These are phyloP conservation scores for Aureoboletus auriporus DNA, from an alignment of 768 basidiomycete genomes.

Conservation along the genomic window DNA sequence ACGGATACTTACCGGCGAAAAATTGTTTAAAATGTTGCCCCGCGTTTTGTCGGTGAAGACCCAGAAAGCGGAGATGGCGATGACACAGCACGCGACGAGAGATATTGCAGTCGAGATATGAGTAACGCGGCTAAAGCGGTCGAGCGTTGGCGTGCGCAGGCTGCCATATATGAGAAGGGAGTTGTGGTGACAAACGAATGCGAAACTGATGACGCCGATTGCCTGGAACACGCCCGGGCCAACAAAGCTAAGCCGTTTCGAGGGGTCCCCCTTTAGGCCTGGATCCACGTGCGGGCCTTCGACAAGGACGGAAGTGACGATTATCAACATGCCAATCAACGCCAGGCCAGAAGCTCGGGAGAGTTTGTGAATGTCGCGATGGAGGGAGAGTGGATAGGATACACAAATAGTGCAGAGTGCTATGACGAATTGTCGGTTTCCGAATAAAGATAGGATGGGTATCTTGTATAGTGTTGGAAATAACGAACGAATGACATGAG, in stretches of 20 bases:
- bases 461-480: slow-evolving; percentile 67
- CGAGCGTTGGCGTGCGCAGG: slow-evolving; percentile 87
- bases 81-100: slow-evolving; percentile 75
- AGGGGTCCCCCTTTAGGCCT: slow-evolving; percentile 73
- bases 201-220: slow-evolving; percentile 95
- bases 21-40: slow-evolving; percentile 98
- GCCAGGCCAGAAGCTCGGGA: slow-evolving; percentile 90
- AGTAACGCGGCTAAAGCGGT: slow-evolving; percentile 89
- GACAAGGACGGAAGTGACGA: slow-evolving; percentile 80
- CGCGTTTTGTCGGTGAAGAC: slow-evolving; percentile 89
- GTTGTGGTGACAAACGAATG: slow-evolving; percentile 98
- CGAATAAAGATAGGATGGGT: slow-evolving; percentile 72
- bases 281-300: slow-evolving; percentile 74
- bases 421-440: slow-evolving; percentile 88
- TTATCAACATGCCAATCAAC: slow-evolving; percentile 89
- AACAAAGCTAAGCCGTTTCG: slow-evolving; percentile 69
- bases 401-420: slow-evolving; percentile 80
- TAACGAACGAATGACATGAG: slow-evolving; percentile 84
- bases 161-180: slow-evolving; percentile 95
- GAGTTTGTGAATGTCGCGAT: slow-evolving; percentile 97
- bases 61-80: slow-evolving; percentile 82
- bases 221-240: slow-evolving; percentile 87
- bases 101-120: slow-evolving; percentile 87
- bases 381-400: slow-evolving; percentile 92
- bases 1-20: slow-evolving; percentile 53